Evolutionary conservation across 305 asterid genomes (phyloP), one percentile per base, ranked within the genome.

Genomic region (Lippia alba): DNA sequence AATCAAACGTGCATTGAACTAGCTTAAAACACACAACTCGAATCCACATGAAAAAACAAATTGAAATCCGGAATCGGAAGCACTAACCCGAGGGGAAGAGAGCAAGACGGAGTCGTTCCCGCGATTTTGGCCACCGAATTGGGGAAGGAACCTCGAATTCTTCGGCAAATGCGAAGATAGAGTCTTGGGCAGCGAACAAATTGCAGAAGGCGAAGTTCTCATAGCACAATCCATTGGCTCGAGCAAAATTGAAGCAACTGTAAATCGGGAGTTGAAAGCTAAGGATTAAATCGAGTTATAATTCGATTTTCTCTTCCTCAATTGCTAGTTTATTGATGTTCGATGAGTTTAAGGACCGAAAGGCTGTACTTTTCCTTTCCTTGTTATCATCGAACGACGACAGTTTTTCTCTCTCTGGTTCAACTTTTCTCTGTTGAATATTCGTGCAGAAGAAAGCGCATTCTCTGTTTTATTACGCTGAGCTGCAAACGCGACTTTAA

Each of bases 61-160:
- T 1, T 36, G 41, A 48, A 56, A 51, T 53, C 11, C 32, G 8
- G 20, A 71, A 72, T 51, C 41, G 61, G 65, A 71, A 71, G 51
- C 49, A 73, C 84, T 78, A 56, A 86, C 89, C 80, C 79, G 70
- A 34, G 77, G 9, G n/a, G 73, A 68, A 50, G 70, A 58, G 70
- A 61, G 51, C 54, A 46, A 57, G 40, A 32, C 80, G 77, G 67
- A 59, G 75, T 30, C 80, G 61, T 75, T 77, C 45, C 70, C 14
- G 64, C 20, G 66, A 77, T 56, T 61, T 53, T 24, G 73, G 17
- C 40, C 54, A 34, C 70, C 69, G 59, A 66, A 36, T 53, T 17
- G 53, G 66, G 73, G 65, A 56, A 72, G 17, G 74, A 79, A 53
- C 12, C 61, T 9, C 73, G 76, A 73, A 19, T 66, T 77, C 17